These are phyloP conservation scores for Elasticomyces elasticus DNA, from an alignment of 495 filamentous ascomycete genomes.

Conservation along the genomic window DNA sequence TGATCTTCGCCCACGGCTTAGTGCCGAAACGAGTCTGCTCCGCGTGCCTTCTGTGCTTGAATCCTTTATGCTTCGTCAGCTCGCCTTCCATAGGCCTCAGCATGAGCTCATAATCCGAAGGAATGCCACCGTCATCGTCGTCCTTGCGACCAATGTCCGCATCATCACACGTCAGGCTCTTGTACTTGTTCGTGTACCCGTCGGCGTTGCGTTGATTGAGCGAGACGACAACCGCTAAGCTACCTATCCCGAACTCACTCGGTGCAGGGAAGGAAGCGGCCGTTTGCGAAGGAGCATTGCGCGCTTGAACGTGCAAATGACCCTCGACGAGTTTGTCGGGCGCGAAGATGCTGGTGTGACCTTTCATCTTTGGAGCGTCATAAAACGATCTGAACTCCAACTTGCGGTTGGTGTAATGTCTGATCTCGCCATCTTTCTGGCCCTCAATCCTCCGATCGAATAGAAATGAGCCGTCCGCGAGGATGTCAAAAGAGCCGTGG, in stretches of 20 bases:
- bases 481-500: conserved; percentile 6
- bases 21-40: conserved; percentile 6
- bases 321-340: conserved; percentile 11
- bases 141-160: background rate
- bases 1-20: conserved; percentile 13
- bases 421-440: conserved; percentile 1
- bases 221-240: conserved; percentile 7
- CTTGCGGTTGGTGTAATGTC: background rate
- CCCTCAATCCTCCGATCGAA: conserved; percentile 9
- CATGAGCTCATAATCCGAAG: background rate
- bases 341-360: background rate
- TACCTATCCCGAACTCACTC: conserved; percentile 8
- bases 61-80: background rate
- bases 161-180: background rate
- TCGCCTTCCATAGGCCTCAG: background rate
- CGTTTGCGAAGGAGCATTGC: background rate
- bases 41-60: conserved; percentile 7
- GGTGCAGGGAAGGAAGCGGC: background rate
- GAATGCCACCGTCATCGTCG: conserved; percentile 1
- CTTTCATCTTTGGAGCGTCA: background rate
- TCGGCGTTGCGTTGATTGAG: conserved; percentile 1
- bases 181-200: background rate
- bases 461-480: conserved; percentile 15
- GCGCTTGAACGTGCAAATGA: background rate
- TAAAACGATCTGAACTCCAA: conserved; percentile 3